A percentile compares a stretch with the other conserved stretches of the same genome.
phyloP scores from a whole-genome alignment of 495 filamentous ascomycete species.

The Annulohypoxylon stygium region DNA sequence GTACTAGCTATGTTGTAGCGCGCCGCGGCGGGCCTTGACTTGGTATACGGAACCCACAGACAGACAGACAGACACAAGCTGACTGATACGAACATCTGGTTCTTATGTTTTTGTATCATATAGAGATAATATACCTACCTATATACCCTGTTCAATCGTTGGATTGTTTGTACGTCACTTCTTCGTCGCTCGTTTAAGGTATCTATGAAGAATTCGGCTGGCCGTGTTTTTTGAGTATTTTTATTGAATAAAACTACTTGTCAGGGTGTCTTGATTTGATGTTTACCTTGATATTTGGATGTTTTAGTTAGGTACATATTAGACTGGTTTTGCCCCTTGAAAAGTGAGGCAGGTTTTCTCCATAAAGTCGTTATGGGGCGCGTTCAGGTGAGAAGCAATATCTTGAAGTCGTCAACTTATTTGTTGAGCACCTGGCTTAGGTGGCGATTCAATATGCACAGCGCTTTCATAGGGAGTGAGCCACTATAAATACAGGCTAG shows the following conservation, averaged over 20 bases:
- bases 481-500: too few species aligned
- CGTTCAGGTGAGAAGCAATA: too few species aligned
- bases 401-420: too few species aligned
- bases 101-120: conserved; percentile 32
- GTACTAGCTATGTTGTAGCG: not conserved
- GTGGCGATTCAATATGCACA: too few species aligned
- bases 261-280: not conserved
- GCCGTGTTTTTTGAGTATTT: conserved; percentile 1
- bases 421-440: too few species aligned
- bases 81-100: conserved; percentile 27
- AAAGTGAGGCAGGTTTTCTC: too few species aligned
- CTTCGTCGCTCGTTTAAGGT: conserved; percentile 6
- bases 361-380: too few species aligned
- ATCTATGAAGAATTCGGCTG: not conserved
- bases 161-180: conserved; percentile 3
- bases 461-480: too few species aligned
- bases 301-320: not conserved
- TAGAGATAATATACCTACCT: conserved; percentile 43
- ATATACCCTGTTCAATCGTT: conserved; percentile 40
- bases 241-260: conserved; percentile 8
- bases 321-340: too few species aligned
- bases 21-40: not conserved
- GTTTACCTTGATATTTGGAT: not conserved
- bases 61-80: not conserved
- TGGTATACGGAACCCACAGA: not conserved